Evolutionary conservation across 257 asterid genomes (phyloP).

Genomic region (Solanum virginianum): DNA sequence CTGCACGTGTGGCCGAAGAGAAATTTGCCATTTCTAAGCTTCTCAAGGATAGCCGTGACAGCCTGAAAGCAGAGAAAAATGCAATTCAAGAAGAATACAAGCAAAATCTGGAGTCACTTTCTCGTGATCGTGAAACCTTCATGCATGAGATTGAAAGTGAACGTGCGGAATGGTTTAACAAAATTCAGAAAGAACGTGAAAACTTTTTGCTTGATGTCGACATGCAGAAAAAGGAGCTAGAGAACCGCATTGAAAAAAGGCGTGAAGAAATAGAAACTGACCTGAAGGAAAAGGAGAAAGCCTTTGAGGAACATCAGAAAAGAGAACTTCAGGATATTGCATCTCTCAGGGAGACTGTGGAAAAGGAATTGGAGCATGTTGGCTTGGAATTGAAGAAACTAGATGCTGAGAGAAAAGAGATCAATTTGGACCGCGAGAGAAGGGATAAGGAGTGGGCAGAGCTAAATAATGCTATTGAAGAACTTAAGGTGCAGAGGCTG

Average conservation of each 20-base stretch:
- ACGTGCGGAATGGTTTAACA: slow-evolving; percentile 63
- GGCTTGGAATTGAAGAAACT: slow-evolving; percentile 64
- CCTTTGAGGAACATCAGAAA: slow-evolving; percentile 61
- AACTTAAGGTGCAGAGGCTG: slow-evolving; percentile 73
- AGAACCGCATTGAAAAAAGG: slow-evolving; percentile 49
- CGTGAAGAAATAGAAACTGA: slow-evolving; percentile 78
- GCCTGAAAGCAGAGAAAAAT: slow-evolving; percentile 60
- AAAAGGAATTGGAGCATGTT: slow-evolving; percentile 68
- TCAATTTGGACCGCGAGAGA: slow-evolving; percentile 63
- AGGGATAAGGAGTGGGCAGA: slow-evolving; percentile 83
- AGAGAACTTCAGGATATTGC: slow-evolving; percentile 52
- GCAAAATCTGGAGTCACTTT: slow-evolving; percentile 58
- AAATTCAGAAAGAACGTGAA: slow-evolving; percentile 70
- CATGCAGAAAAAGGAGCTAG: slow-evolving; percentile 68
- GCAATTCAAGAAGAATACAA: slow-evolving; percentile 56
- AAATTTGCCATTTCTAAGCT: slow-evolving; percentile 46
- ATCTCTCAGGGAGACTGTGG: slow-evolving; percentile 46
- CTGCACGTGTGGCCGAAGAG: slow-evolving; percentile 69
- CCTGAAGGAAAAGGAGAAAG: slow-evolving; percentile 54
- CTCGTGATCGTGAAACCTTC: slow-evolving; percentile 69
- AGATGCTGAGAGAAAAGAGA: slow-evolving; percentile 60
- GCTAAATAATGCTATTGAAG: slow-evolving; percentile 61
- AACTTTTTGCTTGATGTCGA: slow-evolving; percentile 61
- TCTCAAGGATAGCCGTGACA: slow-evolving; percentile 68
- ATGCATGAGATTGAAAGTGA: slow-evolving; percentile 58